Percentiles rank a stretch among this genome's conserved stretches.
phyloP scores from a whole-genome alignment of 306 rosid species.

The Gastrolobium villosum region DNA sequence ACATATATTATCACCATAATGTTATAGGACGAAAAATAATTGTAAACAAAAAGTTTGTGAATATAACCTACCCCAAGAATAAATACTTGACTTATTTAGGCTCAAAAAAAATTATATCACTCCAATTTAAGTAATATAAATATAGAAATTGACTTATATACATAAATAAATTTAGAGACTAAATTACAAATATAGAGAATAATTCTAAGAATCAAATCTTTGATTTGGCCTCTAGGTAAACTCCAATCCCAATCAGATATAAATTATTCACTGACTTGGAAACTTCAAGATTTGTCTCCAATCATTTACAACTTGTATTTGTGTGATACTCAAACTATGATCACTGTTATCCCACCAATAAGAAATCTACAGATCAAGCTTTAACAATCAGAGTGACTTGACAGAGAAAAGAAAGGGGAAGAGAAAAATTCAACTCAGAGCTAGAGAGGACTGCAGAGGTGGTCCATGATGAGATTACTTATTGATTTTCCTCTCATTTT shows the following conservation, averaged over 20 bases:
- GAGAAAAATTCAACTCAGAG: constrained; percentile 38
- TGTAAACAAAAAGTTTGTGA: no score
- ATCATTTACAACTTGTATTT: constrained; percentile 38
- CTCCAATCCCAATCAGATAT: constrained; percentile 10
- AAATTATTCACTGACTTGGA: constrained; percentile 1
- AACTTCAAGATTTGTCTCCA: constrained; percentile 36
- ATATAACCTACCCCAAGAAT: no score
- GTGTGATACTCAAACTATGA: constrained; percentile 35
- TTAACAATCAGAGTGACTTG: constrained; percentile 21
- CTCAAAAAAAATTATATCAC: no score
- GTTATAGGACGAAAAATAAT: no score
- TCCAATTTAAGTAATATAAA: no score
- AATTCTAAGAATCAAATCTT: no score
- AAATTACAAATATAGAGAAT: neutral
- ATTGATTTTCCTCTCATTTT: constrained; percentile 49
- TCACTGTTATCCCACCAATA: constrained; percentile 49
- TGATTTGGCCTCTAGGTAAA: constrained; percentile 16
- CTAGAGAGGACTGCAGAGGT: constrained; percentile 17
- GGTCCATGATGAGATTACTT: constrained; percentile 49
- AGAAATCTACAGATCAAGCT: constrained; percentile 48
- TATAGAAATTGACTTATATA: no score
- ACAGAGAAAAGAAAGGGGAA: constrained; percentile 24
- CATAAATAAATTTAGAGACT: no score
- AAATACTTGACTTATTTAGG: no score
- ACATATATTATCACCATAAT: no score